Conservation (phyloP, 2,329 filamentous ascomycete genomes). For the Talaromyces amestolkiae region DNA sequence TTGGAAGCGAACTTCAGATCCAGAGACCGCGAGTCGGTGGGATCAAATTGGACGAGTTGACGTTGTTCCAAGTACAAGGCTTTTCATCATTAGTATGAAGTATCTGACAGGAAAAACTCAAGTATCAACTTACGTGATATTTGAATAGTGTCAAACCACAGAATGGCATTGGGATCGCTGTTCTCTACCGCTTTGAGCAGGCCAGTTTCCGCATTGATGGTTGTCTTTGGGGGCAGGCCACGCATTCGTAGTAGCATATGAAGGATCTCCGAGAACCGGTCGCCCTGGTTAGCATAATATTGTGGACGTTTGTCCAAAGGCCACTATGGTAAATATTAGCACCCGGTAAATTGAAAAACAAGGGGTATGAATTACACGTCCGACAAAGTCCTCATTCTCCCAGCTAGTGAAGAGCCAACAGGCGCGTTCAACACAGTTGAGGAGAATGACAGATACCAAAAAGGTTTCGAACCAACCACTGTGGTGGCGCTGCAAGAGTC, state of each 20-base stretch:
- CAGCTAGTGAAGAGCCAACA: constrained; percentile 57
- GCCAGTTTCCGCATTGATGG: constrained; percentile 38
- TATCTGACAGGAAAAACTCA: background rate
- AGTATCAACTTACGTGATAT: constrained; percentile 36
- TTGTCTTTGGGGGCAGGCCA: constrained; percentile 43
- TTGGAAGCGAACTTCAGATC: constrained; percentile 41
- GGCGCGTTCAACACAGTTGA: constrained; percentile 60
- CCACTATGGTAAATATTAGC: constrained; percentile 42
- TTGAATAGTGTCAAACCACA: constrained; percentile 45
- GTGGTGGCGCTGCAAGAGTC: constrained; percentile 58
- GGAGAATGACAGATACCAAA: constrained; percentile 56
- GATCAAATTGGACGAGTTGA: constrained; percentile 38
- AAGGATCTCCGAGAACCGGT: constrained; percentile 57
- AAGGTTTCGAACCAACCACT: constrained; percentile 59
- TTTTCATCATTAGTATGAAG: constrained; percentile 21
- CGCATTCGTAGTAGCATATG: constrained; percentile 60
- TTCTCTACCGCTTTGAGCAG: constrained; percentile 38
- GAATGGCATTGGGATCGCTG: constrained; percentile 37
- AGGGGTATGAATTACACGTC: constrained; percentile 31
- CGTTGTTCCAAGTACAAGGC: constrained; percentile 41
- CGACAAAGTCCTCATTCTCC: constrained; percentile 43
- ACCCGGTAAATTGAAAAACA: background rate
- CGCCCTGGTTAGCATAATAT: constrained; percentile 55
- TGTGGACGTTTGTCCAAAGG: constrained; percentile 54
- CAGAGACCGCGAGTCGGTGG: constrained; percentile 41